Conservation (phyloP, 768 basidiomycete genomes). For the Kwoniella heveanensis region DNA sequence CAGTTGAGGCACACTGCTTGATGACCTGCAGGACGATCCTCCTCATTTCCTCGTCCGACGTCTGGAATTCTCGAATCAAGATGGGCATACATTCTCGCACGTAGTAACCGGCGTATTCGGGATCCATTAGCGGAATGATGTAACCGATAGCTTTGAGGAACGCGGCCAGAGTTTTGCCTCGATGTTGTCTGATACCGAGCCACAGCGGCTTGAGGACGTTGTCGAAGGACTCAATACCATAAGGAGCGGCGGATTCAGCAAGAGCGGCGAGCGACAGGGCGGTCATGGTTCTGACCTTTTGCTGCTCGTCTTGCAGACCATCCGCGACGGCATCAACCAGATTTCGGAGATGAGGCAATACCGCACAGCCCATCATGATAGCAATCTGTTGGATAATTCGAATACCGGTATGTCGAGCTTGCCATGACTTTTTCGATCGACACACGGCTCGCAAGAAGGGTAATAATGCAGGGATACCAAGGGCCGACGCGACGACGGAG, state of each 20-base stretch:
- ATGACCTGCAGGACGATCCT: slow-evolving; percentile 99
- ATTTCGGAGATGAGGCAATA: slow-evolving; percentile 93
- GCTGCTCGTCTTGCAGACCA: slow-evolving; percentile 89
- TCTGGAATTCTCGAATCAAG: slow-evolving; percentile 87
- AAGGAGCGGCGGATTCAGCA: slow-evolving; percentile 95
- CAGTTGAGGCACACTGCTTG: slow-evolving; percentile 97
- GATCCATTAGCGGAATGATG: slow-evolving; percentile 99
- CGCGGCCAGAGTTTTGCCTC: slow-evolving; percentile 90
- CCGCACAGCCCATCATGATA: slow-evolving; percentile 99
- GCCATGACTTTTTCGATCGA: slow-evolving; percentile 99
- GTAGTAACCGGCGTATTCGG: slow-evolving; percentile 98
- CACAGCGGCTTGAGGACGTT: slow-evolving; percentile 92
- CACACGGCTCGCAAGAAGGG: slow-evolving; percentile 99
- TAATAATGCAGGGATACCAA: slow-evolving; percentile 94
- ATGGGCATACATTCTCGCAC: slow-evolving; percentile 74
- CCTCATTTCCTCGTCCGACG: slow-evolving; percentile 99
- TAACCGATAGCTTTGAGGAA: slow-evolving; percentile 98
- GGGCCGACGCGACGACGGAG: slow-evolving; percentile 96
- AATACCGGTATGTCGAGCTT: slow-evolving; percentile 98
- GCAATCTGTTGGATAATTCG: slow-evolving; percentile 99
- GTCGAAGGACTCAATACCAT: slow-evolving; percentile 99
- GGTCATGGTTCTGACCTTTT: slow-evolving; percentile 95
- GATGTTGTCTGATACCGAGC: slow-evolving; percentile 90
- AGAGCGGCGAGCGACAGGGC: slow-evolving; percentile 87
- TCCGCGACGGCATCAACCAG: slow-evolving; percentile 94